Evolutionary conservation across 1,139 yeast species (phyloP).

Genomic region (Magnusiomyces sp.): DNA sequence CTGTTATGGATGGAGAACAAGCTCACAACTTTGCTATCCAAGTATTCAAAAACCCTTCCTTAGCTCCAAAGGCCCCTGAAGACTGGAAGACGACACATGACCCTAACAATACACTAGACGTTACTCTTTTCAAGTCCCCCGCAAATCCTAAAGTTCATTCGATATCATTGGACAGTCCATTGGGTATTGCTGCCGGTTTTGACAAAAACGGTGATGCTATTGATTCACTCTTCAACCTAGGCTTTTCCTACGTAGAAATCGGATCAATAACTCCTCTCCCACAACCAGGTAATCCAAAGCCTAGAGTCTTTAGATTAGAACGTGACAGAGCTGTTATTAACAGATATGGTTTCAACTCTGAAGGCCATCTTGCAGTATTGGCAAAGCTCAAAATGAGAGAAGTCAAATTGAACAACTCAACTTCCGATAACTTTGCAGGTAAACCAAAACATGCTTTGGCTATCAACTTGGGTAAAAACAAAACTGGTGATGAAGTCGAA

Average conservation of each 20-base stretch:
- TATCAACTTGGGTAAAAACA: conserved; percentile 85
- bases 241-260: conserved; percentile 85
- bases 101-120: conserved; percentile 26
- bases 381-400: conserved; percentile 53
- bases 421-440: conserved; percentile 45
- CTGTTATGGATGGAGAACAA: conserved; percentile 69
- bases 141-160: conserved; percentile 27
- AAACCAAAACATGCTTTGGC: conserved; percentile 61
- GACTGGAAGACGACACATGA: conserved; percentile 28
- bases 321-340: conserved; percentile 86
- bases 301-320: conserved; percentile 80
- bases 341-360: conserved; percentile 89
- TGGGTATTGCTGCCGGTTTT: conserved; percentile 93
- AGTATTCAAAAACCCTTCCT: conserved; percentile 45
- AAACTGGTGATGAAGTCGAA: conserved; percentile 77
- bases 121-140: conserved; percentile 25
- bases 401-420: conserved; percentile 13
- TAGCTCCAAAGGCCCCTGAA: conserved; percentile 27
- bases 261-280: conserved; percentile 91
- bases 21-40: conserved; percentile 75
- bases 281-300: conserved; percentile 89
- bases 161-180: conserved; percentile 52
- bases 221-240: conserved; percentile 66
- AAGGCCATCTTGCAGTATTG: conserved; percentile 72
- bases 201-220: conserved; percentile 95